phyloP scores from a whole-genome alignment of 1,284 basidiomycete genomes.

The Cryptococcus deneoformans region DNA sequence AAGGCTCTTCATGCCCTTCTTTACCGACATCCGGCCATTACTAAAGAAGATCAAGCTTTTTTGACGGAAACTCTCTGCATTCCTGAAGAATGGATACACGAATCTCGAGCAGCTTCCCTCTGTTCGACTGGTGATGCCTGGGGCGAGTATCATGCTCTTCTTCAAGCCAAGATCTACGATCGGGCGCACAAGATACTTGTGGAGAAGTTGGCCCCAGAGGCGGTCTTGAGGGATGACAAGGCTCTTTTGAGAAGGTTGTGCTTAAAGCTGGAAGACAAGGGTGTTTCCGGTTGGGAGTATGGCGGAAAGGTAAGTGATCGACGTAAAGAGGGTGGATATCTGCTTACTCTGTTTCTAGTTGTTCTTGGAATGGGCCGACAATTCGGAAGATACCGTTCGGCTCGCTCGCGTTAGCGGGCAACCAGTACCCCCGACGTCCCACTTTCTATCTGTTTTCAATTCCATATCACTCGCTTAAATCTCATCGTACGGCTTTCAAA shows the following conservation, averaged over 20 bases:
- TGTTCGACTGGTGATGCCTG: conserved; percentile 59
- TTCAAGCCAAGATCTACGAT: conserved; percentile 66
- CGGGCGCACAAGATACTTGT: conserved; percentile 80
- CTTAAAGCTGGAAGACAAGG: conserved; percentile 60
- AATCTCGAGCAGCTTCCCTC: conserved; percentile 60
- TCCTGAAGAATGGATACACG: conserved; percentile 80
- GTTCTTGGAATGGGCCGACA: conserved; percentile 41
- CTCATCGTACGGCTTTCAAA: too few relatives aligned
- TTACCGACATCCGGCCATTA: conserved; percentile 63
- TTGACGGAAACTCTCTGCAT: conserved; percentile 73
- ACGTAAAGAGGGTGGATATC: not conserved
- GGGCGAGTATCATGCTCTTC: conserved; percentile 72
- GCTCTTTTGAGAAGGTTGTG: conserved; percentile 73
- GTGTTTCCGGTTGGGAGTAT: conserved; percentile 70
- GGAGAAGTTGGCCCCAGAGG: conserved; percentile 83
- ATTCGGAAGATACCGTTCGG: conserved; percentile 24
- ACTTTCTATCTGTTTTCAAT: too few relatives aligned
- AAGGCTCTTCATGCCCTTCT: conserved; percentile 79
- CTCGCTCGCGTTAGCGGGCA: too few relatives aligned
- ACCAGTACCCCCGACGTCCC: too few relatives aligned
- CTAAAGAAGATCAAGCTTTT: conserved; percentile 70
- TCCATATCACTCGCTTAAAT: too few relatives aligned
- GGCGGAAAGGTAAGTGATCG: conserved; percentile 65
- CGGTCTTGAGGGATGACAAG: conserved; percentile 74
- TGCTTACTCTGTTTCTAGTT: conserved; percentile 17